Evolutionary conservation across 2,329 filamentous ascomycete genomes (phyloP).

Genomic region (Rhynchosporium secalis): DNA sequence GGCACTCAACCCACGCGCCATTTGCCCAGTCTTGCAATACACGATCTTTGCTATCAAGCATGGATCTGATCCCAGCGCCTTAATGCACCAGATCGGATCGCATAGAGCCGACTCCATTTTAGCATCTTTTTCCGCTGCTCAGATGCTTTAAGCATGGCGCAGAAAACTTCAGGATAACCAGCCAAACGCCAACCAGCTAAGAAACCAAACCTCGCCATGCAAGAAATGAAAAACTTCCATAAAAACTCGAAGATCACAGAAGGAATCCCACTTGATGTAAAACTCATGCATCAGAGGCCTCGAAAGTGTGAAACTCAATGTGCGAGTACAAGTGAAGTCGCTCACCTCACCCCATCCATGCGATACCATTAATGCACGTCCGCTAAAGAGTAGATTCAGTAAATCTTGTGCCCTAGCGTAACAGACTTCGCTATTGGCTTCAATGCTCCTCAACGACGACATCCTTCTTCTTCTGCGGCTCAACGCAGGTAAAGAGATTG

Average conservation of each 20-base stretch:
- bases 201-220: background rate
- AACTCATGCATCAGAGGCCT: background rate
- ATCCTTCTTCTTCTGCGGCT: constrained; percentile 44
- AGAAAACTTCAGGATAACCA: background rate
- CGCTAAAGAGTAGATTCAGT: too few relatives aligned
- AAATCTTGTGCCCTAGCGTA: too few relatives aligned
- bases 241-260: too few relatives aligned
- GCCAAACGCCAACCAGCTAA: background rate
- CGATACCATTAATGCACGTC: background rate
- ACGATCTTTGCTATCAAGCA: background rate
- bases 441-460: constrained; percentile 3
- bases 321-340: constrained; percentile 5
- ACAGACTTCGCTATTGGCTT: background rate
- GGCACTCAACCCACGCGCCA: background rate
- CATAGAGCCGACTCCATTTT: background rate
- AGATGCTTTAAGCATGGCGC: background rate
- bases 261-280: background rate
- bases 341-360: background rate
- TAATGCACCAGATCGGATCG: constrained; percentile 8
- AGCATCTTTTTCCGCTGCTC: background rate
- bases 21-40: background rate
- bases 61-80: background rate
- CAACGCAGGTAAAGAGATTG: constrained; percentile 78
- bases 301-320: background rate
- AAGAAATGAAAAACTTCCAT: background rate